Conservation (phyloP, 108 stramenopile genomes). For the Pseudonitzschia delicatissima region DNA sequence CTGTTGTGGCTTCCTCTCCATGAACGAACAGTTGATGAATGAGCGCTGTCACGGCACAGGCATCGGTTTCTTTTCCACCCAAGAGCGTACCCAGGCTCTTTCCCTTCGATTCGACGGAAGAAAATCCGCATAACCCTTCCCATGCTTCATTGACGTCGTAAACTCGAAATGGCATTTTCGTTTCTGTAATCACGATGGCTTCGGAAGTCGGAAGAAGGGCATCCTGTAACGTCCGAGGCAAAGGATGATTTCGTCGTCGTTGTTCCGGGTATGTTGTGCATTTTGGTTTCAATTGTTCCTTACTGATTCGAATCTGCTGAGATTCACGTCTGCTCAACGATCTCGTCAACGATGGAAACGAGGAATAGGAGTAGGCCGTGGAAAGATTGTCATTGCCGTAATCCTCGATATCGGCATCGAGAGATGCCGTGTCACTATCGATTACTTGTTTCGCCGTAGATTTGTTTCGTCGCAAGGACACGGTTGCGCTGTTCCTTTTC, state of each 20-base stretch:
- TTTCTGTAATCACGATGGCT: slow-evolving; percentile 73
- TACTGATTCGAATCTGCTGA: slow-evolving; percentile 18
- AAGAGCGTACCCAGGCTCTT: slow-evolving; percentile 52
- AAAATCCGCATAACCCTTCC: slow-evolving; percentile 72
- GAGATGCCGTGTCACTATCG: background rate
- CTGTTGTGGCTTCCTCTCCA: slow-evolving; percentile 63
- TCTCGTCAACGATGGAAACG: slow-evolving; percentile 3
- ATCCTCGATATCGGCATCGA: background rate
- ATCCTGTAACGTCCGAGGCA: slow-evolving; percentile 41
- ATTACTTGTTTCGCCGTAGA: background rate
- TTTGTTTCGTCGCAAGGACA: background rate
- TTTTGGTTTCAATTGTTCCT: background rate
- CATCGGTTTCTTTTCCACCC: slow-evolving; percentile 66
- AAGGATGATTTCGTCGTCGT: background rate
- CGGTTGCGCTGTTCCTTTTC: slow-evolving; percentile 11
- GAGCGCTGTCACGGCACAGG: slow-evolving; percentile 43
- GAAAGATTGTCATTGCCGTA: background rate
- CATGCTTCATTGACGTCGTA: slow-evolving; percentile 70
- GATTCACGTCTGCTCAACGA: slow-evolving; percentile 14
- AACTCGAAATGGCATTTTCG: slow-evolving; percentile 53
- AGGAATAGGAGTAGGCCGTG: slow-evolving; percentile 1
- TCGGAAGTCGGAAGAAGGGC: slow-evolving; percentile 29
- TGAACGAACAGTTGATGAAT: slow-evolving; percentile 40
- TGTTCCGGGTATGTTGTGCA: background rate
- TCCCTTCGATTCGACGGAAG: slow-evolving; percentile 52